Base-by-base conservation (phyloP, 352 stramenopile species). In the Globisporangium paroecandrum region DNA sequence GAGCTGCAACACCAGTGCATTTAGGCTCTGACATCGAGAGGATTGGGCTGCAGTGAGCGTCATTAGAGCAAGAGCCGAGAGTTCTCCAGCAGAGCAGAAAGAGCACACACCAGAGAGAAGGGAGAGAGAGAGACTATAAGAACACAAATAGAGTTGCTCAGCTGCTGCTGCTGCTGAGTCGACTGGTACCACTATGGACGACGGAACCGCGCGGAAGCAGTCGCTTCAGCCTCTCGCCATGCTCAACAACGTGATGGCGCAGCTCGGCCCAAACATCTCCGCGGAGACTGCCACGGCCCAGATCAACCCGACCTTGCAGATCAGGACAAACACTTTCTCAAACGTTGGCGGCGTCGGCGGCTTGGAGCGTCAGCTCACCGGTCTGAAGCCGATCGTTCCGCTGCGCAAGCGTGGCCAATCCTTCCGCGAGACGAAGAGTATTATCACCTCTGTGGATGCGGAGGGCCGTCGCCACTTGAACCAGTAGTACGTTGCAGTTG, bases 361-460 rank as follows among this genome's bases (percentile, higher is more conserved):
- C 46, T 83, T 79, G 22, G 81, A 69, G 36, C 79, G 77, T 3
- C 63, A 78, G 24, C 72, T 88, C 61, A 66, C 69, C 0, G 83
- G 83, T 0, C 65, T 91, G 24, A 90, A 85, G 61, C 82, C 84
- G 8, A 77, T 85, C 34, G 71, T 89, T 3, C 74, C 81, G 0
- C 29, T 91, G 59, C 79, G 77, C 12, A 90, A 90, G 63, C 79
- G 85, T 10, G 83, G 84, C 0, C 69, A 84, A 61, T 93, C 85
- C 5, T 93, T 93, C 47, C 74, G 74, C 59, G 85, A 92, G 67
- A 91, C 82, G 13, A 80, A 69, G 34, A 87, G 64, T 0, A 85
- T 93, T 57, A 71, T 74, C 58, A 71, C 76, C 1, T 77, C 65
- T 0, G 75, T 89, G 7, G 83, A 90, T 65, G 70, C 76, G 3